phyloP scores from a whole-genome alignment of 345 rosid genomes.

The Boechera retrofracta region DNA sequence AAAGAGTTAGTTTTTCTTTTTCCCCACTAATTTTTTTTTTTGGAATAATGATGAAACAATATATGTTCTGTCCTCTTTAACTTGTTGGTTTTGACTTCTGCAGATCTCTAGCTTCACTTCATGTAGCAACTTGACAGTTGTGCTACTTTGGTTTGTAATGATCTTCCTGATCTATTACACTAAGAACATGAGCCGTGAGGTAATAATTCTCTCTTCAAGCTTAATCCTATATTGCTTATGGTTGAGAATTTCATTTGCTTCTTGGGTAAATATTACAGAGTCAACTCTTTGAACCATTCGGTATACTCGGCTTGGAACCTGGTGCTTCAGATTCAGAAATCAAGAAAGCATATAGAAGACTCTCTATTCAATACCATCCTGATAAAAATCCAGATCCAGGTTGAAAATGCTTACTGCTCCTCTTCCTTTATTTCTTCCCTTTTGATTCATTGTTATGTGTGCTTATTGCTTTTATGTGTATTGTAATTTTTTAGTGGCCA shows the following conservation, averaged over 20 bases:
- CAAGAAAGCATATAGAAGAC: slow-evolving; percentile 90
- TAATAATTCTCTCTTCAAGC: slow-evolving; percentile 34
- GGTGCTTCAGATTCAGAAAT: slow-evolving; percentile 89
- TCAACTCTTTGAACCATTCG: slow-evolving; percentile 86
- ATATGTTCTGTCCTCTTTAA: neutral
- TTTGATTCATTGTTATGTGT: slow-evolving; percentile 5
- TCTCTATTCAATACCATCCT: slow-evolving; percentile 92
- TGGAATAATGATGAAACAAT: neutral
- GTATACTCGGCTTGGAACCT: slow-evolving; percentile 80
- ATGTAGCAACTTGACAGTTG: slow-evolving; percentile 75
- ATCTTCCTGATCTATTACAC: slow-evolving; percentile 83
- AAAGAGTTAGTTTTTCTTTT: slow-evolving; percentile 54
- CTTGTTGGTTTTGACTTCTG: slow-evolving; percentile 33
- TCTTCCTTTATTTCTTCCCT: slow-evolving; percentile 7
- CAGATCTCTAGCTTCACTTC: slow-evolving; percentile 90
- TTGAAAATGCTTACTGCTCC: slow-evolving; percentile 49
- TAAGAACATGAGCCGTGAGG: slow-evolving; percentile 87
- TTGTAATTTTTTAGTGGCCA: slow-evolving; percentile 64
- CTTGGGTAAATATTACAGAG: slow-evolving; percentile 49
- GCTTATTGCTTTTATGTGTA: slow-evolving; percentile 21
- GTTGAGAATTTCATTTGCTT: slow-evolving; percentile 10
- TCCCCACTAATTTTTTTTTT: neutral
- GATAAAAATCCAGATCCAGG: slow-evolving; percentile 99
- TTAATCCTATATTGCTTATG: neutral
- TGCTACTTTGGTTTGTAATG: slow-evolving; percentile 82